Percentiles rank a stretch among this genome's conserved stretches.
These are phyloP conservation scores for Apiospora saccharicola DNA, from an alignment of 2,329 filamentous ascomycete species.

Conservation along the genomic window DNA sequence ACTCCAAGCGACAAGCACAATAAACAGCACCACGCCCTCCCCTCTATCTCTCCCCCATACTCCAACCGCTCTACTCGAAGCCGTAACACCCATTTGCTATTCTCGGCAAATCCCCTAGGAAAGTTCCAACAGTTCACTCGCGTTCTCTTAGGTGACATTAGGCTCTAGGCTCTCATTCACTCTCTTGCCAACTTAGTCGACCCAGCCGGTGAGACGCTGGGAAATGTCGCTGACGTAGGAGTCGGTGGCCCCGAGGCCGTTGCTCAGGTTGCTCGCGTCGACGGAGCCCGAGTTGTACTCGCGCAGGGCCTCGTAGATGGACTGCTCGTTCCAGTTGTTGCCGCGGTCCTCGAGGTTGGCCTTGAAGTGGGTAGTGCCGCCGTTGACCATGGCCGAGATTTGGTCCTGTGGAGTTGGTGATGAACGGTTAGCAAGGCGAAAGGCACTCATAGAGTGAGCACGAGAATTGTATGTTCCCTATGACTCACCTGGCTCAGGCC, in stretches of 20 bases:
- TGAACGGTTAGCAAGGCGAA: too few relatives aligned
- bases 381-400: constrained; percentile 45
- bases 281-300: constrained; percentile 50
- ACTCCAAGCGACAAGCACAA: neutral
- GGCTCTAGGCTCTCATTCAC: too few relatives aligned
- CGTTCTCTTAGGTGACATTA: neutral
- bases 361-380: constrained; percentile 41
- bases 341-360: constrained; percentile 40
- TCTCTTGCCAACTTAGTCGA: constrained; percentile 34
- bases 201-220: constrained; percentile 47
- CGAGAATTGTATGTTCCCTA: too few relatives aligned
- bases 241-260: constrained; percentile 44
- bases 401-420: constrained; percentile 35
- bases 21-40: neutral
- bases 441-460: too few relatives aligned
- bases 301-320: constrained; percentile 49
- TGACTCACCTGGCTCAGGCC: constrained; percentile 40
- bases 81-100: neutral
- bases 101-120: neutral
- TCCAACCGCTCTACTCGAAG: too few relatives aligned
- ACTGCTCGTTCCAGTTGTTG: constrained; percentile 37
- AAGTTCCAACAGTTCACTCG: neutral
- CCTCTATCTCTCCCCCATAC: neutral
- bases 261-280: constrained; percentile 44
- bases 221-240: constrained; percentile 50